Evolutionary conservation across 495 filamentous ascomycete genomes (phyloP).

Genomic region (Pyronema domesticum): DNA sequence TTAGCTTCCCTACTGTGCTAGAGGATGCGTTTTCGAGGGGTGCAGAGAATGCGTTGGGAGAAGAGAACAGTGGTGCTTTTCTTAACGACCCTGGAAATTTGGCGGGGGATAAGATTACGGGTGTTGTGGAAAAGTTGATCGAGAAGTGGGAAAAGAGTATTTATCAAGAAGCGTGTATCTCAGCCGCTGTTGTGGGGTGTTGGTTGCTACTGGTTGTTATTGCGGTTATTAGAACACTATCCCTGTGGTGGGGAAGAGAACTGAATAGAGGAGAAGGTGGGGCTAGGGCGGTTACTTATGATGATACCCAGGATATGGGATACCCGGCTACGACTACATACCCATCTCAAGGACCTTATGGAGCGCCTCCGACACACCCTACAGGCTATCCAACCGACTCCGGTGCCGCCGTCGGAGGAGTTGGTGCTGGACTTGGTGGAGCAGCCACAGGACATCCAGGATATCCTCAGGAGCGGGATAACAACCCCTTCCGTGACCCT

Average conservation of each 20-base stretch:
- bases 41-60: constrained; percentile 42
- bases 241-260: constrained; percentile 32
- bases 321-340: too few relatives aligned
- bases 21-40: constrained; percentile 74
- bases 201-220: constrained; percentile 63
- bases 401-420: too few relatives aligned
- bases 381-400: too few relatives aligned
- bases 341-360: too few relatives aligned
- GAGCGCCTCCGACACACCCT: too few relatives aligned
- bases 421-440: too few relatives aligned
- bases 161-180: constrained; percentile 57
- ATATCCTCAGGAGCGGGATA: too few relatives aligned
- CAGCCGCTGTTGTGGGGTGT: constrained; percentile 45
- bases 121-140: constrained; percentile 49
- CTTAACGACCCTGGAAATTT: constrained; percentile 49
- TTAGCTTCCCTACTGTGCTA: constrained; percentile 59
- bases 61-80: constrained; percentile 43
- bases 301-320: too few relatives aligned
- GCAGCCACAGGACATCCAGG: too few relatives aligned
- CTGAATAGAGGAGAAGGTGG: constrained; percentile 38
- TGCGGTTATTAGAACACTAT: constrained; percentile 48
- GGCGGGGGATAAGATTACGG: constrained; percentile 63
- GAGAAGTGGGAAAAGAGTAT: constrained; percentile 45
- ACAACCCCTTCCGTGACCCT: too few relatives aligned
- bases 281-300: background rate